phyloP scores from a whole-genome alignment of 2,329 filamentous ascomycete species.

The Dendryphion nanum region DNA sequence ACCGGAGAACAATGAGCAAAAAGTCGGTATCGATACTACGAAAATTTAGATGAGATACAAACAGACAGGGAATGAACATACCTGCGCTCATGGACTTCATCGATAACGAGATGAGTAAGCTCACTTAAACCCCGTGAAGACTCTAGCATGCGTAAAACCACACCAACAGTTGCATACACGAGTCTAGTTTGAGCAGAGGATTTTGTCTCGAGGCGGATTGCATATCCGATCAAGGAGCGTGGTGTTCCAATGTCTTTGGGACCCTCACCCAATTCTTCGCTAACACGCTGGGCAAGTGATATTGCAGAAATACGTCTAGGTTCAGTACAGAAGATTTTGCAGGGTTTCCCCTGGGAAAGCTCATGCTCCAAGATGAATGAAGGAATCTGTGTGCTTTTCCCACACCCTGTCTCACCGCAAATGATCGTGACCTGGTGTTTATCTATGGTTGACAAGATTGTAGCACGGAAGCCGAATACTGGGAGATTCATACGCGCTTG shows the following conservation, averaged over 20 bases:
- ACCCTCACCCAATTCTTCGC: constrained; percentile 87
- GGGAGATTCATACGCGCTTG: constrained; percentile 75
- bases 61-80: constrained; percentile 7
- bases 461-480: constrained; percentile 80
- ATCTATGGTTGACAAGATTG: constrained; percentile 75
- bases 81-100: constrained; percentile 91
- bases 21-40: constrained; percentile 89
- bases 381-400: constrained; percentile 97
- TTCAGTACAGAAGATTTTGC: constrained; percentile 94
- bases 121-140: constrained; percentile 81
- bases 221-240: constrained; percentile 87
- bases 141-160: constrained; percentile 98
- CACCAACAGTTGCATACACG: constrained; percentile 83
- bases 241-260: constrained; percentile 77
- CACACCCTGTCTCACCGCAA: constrained; percentile 94
- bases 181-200: constrained; percentile 77
- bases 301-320: constrained; percentile 95
- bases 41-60: constrained; percentile 10
- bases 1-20: constrained; percentile 84
- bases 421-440: constrained; percentile 85
- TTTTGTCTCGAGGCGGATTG: constrained; percentile 89
- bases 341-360: constrained; percentile 72
- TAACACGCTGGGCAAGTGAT: constrained; percentile 87
- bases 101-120: constrained; percentile 91
- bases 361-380: constrained; percentile 90